Conservation (phyloP, 192 early-diverging fungal species). For the Mycoemilia scoparia region DNA sequence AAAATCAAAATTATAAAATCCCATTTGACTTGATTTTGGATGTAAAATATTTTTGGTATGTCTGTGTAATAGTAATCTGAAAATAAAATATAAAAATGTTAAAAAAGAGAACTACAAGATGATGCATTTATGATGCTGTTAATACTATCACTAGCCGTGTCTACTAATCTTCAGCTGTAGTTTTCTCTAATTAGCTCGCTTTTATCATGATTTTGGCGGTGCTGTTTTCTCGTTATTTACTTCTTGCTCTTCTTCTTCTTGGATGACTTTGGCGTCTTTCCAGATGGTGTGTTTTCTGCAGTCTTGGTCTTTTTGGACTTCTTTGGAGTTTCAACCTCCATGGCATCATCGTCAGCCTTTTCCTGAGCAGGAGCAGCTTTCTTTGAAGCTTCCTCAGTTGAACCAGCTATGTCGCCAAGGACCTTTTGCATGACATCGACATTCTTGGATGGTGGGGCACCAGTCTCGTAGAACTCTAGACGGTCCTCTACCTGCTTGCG, state of each 20-base stretch:
- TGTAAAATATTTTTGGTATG: no score
- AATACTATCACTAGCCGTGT: no score
- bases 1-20: no score
- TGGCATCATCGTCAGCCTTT: neutral
- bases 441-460: constrained; percentile 72
- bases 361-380: neutral
- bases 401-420: constrained; percentile 6
- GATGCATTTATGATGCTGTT: no score
- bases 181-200: no score
- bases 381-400: neutral
- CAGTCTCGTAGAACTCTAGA: constrained; percentile 83
- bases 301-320: neutral
- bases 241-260: neutral
- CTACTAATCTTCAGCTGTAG: no score
- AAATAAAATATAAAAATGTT: no score
- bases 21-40: no score
- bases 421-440: constrained; percentile 85
- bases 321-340: neutral
- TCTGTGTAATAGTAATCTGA: no score
- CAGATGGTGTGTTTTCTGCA: neutral
- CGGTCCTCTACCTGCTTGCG: constrained; percentile 93
- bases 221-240: no score
- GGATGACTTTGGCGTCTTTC: neutral
- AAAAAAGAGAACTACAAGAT: no score
- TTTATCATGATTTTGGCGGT: no score